phyloP scores from a whole-genome alignment of 371 early-diverging fungal species.

The Parasitella parasitica region DNA sequence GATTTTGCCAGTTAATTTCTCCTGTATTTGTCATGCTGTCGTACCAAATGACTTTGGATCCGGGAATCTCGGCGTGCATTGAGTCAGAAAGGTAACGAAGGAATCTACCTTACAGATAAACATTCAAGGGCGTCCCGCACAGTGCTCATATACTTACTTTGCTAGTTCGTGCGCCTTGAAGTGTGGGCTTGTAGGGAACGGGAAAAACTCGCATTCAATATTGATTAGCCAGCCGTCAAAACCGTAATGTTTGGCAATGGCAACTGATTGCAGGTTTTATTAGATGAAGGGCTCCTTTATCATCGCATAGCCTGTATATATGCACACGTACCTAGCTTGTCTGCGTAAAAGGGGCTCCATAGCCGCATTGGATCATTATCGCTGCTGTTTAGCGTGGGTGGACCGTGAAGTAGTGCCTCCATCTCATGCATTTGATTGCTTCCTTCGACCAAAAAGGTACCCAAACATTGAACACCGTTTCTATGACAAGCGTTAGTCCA shows the following conservation, averaged over 20 bases:
- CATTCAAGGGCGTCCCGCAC: too few species aligned
- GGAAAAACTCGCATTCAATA: constrained; percentile 54
- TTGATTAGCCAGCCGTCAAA: constrained; percentile 76
- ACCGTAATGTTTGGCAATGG: constrained; percentile 56
- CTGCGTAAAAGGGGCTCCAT: constrained; percentile 48
- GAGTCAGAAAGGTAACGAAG: constrained; percentile 42
- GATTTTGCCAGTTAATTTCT: constrained; percentile 58
- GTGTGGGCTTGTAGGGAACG: constrained; percentile 18
- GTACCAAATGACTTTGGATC: constrained; percentile 58
- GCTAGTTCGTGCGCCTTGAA: constrained; percentile 31
- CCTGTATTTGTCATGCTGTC: constrained; percentile 55
- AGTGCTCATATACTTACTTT: too few species aligned
- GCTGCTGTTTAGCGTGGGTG: not conserved
- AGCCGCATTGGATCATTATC: constrained; percentile 10
- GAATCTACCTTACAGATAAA: constrained; percentile 26
- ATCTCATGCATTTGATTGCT: constrained; percentile 37
- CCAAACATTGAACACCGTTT: constrained; percentile 56
- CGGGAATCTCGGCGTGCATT: constrained; percentile 52
- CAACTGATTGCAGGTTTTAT: constrained; percentile 32
- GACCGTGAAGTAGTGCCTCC: constrained; percentile 46
- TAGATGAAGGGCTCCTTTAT: not conserved
- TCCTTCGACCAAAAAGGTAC: constrained; percentile 57
- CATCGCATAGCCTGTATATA: too few species aligned
- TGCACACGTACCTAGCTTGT: constrained; percentile 46
- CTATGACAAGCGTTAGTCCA: constrained; percentile 67